Conservation (phyloP, 257 asterid species). For the Solanum sitiens region DNA sequence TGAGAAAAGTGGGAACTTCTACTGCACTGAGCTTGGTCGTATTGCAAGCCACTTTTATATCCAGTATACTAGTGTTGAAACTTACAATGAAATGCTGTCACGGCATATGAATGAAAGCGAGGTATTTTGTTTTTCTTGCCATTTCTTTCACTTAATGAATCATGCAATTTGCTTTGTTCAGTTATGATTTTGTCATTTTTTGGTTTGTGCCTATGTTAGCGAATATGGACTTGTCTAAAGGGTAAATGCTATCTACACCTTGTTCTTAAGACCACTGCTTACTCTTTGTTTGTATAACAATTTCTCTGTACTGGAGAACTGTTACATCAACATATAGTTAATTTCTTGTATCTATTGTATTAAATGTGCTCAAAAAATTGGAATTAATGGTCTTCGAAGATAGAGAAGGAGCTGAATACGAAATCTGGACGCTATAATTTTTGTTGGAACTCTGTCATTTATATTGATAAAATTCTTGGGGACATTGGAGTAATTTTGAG, state of each 20-base stretch:
- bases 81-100: slow-evolving; percentile 79
- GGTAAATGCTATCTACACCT: background rate
- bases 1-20: slow-evolving; percentile 98
- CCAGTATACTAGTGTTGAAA: slow-evolving; percentile 94
- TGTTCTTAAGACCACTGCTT: background rate
- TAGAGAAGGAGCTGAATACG: background rate
- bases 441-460: background rate
- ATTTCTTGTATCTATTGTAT: background rate
- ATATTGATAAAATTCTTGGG: background rate
- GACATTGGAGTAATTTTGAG: background rate
- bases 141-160: background rate
- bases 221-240: background rate
- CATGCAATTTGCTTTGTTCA: background rate
- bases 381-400: background rate
- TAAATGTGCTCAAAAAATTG: background rate
- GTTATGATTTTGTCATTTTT: background rate
- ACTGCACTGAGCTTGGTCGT: slow-evolving; percentile 98
- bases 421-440: background rate
- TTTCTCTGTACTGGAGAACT: background rate
- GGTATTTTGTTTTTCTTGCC: slow-evolving; percentile 34
- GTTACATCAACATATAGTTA: background rate
- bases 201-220: background rate
- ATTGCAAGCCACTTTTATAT: slow-evolving; percentile 98
- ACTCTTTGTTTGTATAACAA: background rate
- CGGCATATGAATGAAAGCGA: slow-evolving; percentile 97